A percentile compares a stretch with the other conserved stretches of the same genome.
Evolutionary conservation across 176 grass and related monocot genomes (phyloP).

Genomic region (Rhynchospora tenuis): DNA sequence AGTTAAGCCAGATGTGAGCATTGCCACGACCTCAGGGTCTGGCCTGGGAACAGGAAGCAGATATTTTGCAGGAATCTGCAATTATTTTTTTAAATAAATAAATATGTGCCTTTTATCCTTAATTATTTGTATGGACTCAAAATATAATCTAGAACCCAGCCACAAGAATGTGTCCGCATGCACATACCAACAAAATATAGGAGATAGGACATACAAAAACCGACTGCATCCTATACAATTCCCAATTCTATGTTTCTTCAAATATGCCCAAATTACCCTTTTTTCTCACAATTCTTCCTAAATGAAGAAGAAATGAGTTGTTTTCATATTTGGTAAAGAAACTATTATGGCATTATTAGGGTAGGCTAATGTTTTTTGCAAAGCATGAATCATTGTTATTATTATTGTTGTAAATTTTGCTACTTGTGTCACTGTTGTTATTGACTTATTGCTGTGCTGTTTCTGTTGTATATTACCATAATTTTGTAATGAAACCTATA

Average conservation of each 20-base stretch:
- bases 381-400: no score
- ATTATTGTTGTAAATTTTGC: no score
- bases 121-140: background rate
- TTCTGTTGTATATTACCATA: background rate
- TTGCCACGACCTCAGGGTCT: conserved; percentile 91
- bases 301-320: background rate
- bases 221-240: background rate
- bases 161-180: background rate
- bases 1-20: conserved; percentile 96
- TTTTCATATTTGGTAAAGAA: background rate
- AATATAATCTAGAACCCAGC: conserved; percentile 16
- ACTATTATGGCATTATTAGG: no score
- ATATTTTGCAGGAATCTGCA: conserved; percentile 80
- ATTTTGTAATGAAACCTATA: conserved; percentile 19
- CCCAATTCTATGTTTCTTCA: background rate
- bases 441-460: no score
- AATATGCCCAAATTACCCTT: background rate
- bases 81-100: conserved; percentile 10
- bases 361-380: background rate
- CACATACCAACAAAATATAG: background rate
- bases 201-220: conserved; percentile 13
- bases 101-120: background rate
- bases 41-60: conserved; percentile 94
- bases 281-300: background rate
- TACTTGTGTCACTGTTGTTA: no score